Conservation (phyloP, 805 yeast genomes). For the Metschnikowia lachancei region DNA sequence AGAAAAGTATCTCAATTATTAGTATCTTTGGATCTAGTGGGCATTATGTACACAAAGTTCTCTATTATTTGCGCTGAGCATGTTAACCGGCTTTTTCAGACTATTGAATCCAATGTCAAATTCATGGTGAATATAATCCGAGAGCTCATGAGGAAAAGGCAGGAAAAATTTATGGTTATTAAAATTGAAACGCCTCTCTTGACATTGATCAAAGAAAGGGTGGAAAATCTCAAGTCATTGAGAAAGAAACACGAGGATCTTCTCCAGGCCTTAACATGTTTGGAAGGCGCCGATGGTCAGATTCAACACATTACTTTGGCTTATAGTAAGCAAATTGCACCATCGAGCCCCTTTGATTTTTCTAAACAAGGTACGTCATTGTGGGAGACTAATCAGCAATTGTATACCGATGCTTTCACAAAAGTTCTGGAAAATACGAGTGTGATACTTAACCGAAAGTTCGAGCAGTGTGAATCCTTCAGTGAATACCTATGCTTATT, state of each 20-base stretch:
- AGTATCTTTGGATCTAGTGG: slow-evolving; percentile 42
- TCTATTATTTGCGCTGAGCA: slow-evolving; percentile 18
- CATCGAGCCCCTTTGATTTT: slow-evolving; percentile 32
- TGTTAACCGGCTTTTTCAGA: slow-evolving; percentile 35
- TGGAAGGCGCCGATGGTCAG: slow-evolving; percentile 16
- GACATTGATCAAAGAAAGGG: slow-evolving; percentile 37
- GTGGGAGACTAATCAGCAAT: slow-evolving; percentile 31
- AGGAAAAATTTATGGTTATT: slow-evolving; percentile 66
- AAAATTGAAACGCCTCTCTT: slow-evolving; percentile 48
- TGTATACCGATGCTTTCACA: slow-evolving; percentile 24
- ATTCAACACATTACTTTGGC: slow-evolving; percentile 26
- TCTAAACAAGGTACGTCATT: slow-evolving; percentile 29
- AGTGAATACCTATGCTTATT: slow-evolving; percentile 29
- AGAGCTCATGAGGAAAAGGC: slow-evolving; percentile 70
- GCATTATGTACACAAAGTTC: slow-evolving; percentile 42
- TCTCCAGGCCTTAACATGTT: slow-evolving; percentile 28
- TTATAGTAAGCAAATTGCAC: slow-evolving; percentile 29
- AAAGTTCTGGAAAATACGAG: slow-evolving; percentile 24
- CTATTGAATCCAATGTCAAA: slow-evolving; percentile 61
- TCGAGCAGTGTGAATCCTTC: slow-evolving; percentile 26
- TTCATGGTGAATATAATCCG: slow-evolving; percentile 66
- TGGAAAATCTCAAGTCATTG: slow-evolving; percentile 44
- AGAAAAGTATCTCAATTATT: slow-evolving; percentile 41
- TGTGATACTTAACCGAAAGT: slow-evolving; percentile 24
- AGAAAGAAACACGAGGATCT: slow-evolving; percentile 55